A percentile compares a stretch with the other conserved stretches of the same genome.
These are phyloP conservation scores for Colletotrichum lini DNA, from an alignment of 2,329 filamentous ascomycete genomes.

Conservation along the genomic window DNA sequence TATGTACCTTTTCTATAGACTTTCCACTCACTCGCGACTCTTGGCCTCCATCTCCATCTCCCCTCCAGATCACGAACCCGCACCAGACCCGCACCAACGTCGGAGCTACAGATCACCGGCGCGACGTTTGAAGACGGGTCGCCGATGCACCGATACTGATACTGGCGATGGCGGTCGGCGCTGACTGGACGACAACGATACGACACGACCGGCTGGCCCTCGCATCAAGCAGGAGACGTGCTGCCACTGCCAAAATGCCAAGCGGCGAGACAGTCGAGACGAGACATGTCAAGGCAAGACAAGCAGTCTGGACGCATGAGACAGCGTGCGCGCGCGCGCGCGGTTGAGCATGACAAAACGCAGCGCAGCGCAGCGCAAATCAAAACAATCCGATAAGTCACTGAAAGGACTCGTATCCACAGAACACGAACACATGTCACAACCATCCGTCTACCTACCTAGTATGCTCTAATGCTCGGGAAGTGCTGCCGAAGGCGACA, in stretches of 20 bases:
- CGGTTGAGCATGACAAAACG: too few species aligned
- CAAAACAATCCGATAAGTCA: neutral
- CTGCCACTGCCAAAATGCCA: constrained; percentile 1
- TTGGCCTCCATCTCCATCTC: neutral
- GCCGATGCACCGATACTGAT: neutral
- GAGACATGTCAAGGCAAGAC: constrained; percentile 11
- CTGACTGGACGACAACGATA: neutral
- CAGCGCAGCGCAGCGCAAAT: too few species aligned
- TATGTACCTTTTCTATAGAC: neutral
- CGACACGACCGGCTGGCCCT: constrained; percentile 8
- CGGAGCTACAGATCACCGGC: neutral
- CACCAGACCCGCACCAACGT: neutral
- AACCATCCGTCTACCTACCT: too few species aligned
- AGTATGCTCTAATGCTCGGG: constrained; percentile 18
- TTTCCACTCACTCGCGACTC: neutral
- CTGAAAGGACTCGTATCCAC: neutral
- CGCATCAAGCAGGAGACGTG: constrained; percentile 22
- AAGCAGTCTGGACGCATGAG: neutral
- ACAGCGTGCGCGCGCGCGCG: neutral
- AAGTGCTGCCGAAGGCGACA: constrained; percentile 25
- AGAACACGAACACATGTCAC: neutral
- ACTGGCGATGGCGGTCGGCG: neutral
- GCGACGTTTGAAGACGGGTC: neutral
- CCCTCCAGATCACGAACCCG: neutral
- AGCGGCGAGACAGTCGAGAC: neutral